phyloP scores from a whole-genome alignment of 306 rosid species.

The Macrotyloma uniflorum region DNA sequence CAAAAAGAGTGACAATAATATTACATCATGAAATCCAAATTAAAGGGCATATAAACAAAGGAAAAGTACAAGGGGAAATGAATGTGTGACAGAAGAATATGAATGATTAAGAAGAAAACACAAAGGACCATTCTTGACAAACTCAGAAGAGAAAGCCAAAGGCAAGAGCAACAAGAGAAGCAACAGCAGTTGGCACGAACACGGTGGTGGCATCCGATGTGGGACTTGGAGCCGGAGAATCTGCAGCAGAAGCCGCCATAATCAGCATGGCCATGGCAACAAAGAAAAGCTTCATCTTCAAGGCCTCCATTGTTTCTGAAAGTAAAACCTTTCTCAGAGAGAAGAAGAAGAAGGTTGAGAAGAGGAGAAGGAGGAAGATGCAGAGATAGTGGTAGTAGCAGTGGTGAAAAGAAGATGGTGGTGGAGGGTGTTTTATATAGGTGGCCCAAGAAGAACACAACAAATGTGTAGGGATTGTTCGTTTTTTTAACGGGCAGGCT shows the following conservation, averaged over 20 bases:
- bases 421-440: slow-evolving; percentile 24
- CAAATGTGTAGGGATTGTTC: background rate
- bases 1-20: background rate
- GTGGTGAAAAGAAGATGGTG: background rate
- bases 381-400: background rate
- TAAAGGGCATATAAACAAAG: background rate
- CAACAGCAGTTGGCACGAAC: slow-evolving; percentile 40
- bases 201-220: slow-evolving; percentile 48
- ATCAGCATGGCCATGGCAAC: slow-evolving; percentile 22
- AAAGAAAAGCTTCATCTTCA: slow-evolving; percentile 31
- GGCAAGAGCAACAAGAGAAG: slow-evolving; percentile 38
- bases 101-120: background rate
- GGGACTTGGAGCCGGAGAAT: slow-evolving; percentile 54
- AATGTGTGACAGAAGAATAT: slow-evolving; percentile 1
- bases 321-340: background rate
- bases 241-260: slow-evolving; percentile 34
- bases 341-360: background rate
- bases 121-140: background rate
- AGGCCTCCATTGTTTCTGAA: slow-evolving; percentile 41
- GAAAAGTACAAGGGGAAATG: background rate
- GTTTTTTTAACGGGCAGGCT: background rate
- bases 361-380: background rate
- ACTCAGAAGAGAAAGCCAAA: slow-evolving; percentile 39
- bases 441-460: background rate
- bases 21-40: background rate